phyloP scores from a whole-genome alignment of 176 grass and related monocot species.

The Phoenix dactylifera region DNA sequence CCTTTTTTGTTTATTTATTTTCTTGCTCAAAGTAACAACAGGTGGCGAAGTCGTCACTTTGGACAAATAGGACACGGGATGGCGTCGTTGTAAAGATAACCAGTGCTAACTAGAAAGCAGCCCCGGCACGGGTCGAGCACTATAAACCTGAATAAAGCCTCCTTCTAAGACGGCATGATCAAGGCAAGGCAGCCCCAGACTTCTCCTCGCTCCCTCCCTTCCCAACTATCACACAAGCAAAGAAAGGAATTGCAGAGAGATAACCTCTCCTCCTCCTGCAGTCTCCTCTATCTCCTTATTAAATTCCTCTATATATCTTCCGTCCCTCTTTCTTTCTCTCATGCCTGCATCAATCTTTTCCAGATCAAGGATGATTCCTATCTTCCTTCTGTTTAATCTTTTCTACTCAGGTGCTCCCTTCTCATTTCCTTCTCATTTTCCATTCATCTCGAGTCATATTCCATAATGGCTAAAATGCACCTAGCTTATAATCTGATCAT shows the following conservation, averaged over 20 bases:
- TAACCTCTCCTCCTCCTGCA: constrained; percentile 8
- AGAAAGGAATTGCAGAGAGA: constrained; percentile 60
- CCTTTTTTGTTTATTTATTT: not conserved
- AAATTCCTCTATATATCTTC: constrained; percentile 16
- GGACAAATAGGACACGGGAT: constrained; percentile 28
- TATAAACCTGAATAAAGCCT: not conserved
- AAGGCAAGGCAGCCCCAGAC: not conserved
- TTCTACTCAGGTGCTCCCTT: constrained; percentile 43
- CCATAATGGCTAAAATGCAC: not conserved
- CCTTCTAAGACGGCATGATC: constrained; percentile 12
- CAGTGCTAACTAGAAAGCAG: constrained; percentile 19
- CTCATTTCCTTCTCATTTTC: not conserved
- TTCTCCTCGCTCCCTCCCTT: constrained; percentile 18
- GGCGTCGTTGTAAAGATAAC: constrained; percentile 52
- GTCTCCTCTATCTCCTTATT: constrained; percentile 5
- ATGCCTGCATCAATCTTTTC: constrained; percentile 19
- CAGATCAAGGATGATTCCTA: constrained; percentile 17
- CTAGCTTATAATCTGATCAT: too few relatives aligned
- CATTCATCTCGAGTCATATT: not conserved
- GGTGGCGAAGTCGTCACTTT: constrained; percentile 3
- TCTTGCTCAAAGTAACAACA: not conserved
- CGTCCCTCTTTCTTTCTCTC: not conserved
- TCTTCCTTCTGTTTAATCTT: constrained; percentile 36
- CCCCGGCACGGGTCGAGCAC: constrained; percentile 32
- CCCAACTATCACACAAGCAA: constrained; percentile 69